Percentiles rank a stretch among this genome's conserved stretches.
Evolutionary conservation across 108 stramenopile species (phyloP).

Genomic region (Nannochloropsis salina): DNA sequence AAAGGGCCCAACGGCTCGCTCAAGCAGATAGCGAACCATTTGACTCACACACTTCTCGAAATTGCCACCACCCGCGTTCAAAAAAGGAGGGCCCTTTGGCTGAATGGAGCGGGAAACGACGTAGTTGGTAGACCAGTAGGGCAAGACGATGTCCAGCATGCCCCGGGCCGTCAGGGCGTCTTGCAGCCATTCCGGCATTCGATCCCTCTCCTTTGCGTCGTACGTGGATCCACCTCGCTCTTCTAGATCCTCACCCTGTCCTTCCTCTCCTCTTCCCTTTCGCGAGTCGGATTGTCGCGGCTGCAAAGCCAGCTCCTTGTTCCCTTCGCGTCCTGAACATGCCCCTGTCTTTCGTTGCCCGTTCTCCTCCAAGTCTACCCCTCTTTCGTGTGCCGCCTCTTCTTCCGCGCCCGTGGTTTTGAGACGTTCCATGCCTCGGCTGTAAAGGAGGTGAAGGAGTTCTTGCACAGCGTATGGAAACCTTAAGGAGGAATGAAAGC

Average conservation of each 20-base stretch:
- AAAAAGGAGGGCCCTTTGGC: neutral
- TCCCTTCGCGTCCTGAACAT: too few species aligned
- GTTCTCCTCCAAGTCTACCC: too few species aligned
- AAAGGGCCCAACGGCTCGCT: neutral
- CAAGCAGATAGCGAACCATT: neutral
- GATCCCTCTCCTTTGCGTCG: neutral
- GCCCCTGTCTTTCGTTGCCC: too few species aligned
- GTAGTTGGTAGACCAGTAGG: slow-evolving; percentile 12
- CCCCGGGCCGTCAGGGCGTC: neutral
- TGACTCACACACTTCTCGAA: neutral
- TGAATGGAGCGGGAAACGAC: neutral
- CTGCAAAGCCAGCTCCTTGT: too few species aligned
- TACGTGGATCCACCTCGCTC: neutral
- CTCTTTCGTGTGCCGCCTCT: neutral
- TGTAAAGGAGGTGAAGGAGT: neutral
- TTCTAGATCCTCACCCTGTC: neutral
- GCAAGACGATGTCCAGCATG: slow-evolving; percentile 6
- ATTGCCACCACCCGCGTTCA: neutral
- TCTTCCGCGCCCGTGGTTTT: neutral
- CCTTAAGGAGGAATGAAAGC: neutral
- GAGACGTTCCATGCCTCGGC: neutral
- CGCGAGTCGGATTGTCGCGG: too few species aligned
- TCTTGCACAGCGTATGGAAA: neutral
- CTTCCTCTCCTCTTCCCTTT: neutral
- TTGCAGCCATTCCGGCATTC: neutral